phyloP scores from a whole-genome alignment of 106 monocot species.

The Platanthera zijinensis region DNA sequence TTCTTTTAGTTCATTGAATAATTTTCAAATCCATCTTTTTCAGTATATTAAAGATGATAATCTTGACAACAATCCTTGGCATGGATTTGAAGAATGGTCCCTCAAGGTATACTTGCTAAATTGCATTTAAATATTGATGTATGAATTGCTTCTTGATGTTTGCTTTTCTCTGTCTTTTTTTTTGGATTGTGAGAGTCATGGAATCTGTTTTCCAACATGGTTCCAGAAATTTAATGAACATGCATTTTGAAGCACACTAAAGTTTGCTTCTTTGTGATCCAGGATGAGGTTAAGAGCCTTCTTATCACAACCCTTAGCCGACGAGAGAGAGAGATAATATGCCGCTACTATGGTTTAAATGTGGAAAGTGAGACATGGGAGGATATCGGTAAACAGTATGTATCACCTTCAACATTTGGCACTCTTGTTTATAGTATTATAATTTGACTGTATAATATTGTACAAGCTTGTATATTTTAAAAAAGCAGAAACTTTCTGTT shows the following conservation, averaged over 20 bases:
- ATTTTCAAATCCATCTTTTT: not conserved
- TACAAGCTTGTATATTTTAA: too few species aligned
- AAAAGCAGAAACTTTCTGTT: too few species aligned
- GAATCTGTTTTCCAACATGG: not conserved
- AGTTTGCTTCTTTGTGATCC: conserved; percentile 6
- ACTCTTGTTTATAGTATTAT: not conserved
- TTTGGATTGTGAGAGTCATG: not conserved
- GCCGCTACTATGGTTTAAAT: conserved; percentile 76
- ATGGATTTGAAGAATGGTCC: conserved; percentile 73
- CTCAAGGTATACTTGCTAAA: conserved; percentile 51
- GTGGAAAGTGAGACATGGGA: conserved; percentile 79
- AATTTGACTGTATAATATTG: too few species aligned
- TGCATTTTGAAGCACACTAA: not conserved
- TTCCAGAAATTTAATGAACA: not conserved
- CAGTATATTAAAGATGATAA: conserved; percentile 86
- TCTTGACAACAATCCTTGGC: conserved; percentile 86
- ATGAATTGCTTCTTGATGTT: not conserved
- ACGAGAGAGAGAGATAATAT: conserved; percentile 75
- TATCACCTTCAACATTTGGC: not conserved
- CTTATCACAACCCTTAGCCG: conserved; percentile 47
- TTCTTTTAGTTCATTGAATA: not conserved
- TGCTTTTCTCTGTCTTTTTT: not conserved
- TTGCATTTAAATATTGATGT: not conserved
- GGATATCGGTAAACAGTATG: conserved; percentile 93
- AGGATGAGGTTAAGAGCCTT: conserved; percentile 88